phyloP scores from a whole-genome alignment of 2,329 filamentous ascomycete species.

The Penicillium sp. region DNA sequence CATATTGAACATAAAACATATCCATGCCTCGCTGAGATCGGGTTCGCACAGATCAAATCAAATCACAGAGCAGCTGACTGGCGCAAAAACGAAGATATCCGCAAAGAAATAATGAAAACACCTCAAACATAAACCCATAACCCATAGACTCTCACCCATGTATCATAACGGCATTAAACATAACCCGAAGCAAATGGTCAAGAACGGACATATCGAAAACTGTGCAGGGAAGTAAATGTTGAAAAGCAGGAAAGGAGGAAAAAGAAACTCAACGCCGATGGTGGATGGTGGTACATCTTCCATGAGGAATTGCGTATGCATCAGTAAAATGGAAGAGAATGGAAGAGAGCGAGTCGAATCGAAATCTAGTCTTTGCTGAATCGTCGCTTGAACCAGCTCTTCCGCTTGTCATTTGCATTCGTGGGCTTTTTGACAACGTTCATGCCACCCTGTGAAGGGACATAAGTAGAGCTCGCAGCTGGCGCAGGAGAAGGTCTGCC shows the following conservation, averaged over 20 bases:
- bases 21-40: not conserved
- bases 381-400: slow-evolving; percentile 83
- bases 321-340: not conserved
- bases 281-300: slow-evolving; percentile 13
- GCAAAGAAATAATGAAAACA: slow-evolving; percentile 2
- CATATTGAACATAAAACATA: not conserved
- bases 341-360: not conserved
- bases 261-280: slow-evolving; percentile 4
- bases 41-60: not conserved
- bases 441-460: not conserved
- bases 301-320: slow-evolving; percentile 1
- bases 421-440: slow-evolving; percentile 19
- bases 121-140: not conserved
- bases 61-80: not conserved
- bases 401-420: slow-evolving; percentile 66
- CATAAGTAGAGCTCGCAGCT: not conserved
- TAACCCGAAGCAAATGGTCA: slow-evolving; percentile 1
- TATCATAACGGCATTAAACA: slow-evolving; percentile 9
- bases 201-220: not conserved
- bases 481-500: slow-evolving; percentile 20
- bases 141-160: slow-evolving; percentile 4
- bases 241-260: not conserved
- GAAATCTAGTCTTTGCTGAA: slow-evolving; percentile 61
- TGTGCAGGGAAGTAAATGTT: not conserved
- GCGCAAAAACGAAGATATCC: not conserved